Percentiles rank a stretch among this genome's conserved stretches.
Conservation (phyloP, 306 rosid genomes). For the Lagenaria siceraria region DNA sequence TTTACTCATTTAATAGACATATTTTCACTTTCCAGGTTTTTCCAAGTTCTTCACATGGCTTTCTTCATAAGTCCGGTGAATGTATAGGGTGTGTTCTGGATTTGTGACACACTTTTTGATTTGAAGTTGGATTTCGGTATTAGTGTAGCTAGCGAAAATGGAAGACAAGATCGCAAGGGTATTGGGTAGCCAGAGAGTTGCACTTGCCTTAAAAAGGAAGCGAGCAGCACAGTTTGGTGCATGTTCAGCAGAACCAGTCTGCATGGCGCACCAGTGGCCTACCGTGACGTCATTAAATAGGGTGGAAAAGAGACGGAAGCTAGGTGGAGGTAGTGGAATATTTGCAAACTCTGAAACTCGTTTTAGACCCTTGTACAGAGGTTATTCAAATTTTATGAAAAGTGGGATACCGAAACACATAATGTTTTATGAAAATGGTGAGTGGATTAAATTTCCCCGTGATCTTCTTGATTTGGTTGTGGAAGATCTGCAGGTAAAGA, state of each 20-base stretch:
- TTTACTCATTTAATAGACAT: neutral
- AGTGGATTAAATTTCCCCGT: constrained; percentile 58
- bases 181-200: constrained; percentile 39
- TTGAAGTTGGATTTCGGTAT: constrained; percentile 35
- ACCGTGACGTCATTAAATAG: neutral
- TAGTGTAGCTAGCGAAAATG: constrained; percentile 45
- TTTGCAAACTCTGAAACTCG: constrained; percentile 12
- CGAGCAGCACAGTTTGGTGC: constrained; percentile 27
- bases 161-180: constrained; percentile 42
- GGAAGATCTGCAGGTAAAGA: constrained; percentile 51
- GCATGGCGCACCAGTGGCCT: constrained; percentile 17
- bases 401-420: constrained; percentile 64
- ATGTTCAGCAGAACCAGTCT: constrained; percentile 24
- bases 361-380: constrained; percentile 24
- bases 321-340: constrained; percentile 21
- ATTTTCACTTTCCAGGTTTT: constrained; percentile 34
- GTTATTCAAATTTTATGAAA: constrained; percentile 48
- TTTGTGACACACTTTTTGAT: constrained; percentile 31
- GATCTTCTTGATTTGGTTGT: constrained; percentile 45
- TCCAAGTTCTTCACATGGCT: constrained; percentile 20
- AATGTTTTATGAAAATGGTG: constrained; percentile 57
- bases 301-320: constrained; percentile 37
- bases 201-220: constrained; percentile 39
- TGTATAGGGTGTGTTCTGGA: constrained; percentile 20
- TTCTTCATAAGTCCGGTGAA: constrained; percentile 20